phyloP scores from a whole-genome alignment of 352 stramenopile genomes.

The Globisporangium middletonii region DNA sequence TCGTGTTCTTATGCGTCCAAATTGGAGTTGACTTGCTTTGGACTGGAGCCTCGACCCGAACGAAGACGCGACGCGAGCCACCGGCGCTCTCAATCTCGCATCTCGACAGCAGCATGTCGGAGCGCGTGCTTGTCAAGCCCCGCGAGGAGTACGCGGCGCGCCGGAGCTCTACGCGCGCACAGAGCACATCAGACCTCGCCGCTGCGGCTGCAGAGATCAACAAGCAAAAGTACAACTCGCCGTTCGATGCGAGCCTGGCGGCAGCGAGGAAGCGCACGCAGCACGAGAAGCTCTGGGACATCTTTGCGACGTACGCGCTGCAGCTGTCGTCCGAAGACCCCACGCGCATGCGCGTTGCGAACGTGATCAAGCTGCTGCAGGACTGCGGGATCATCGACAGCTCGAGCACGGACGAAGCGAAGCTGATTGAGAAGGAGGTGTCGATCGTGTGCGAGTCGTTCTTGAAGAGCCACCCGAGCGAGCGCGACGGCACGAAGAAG shows the following conservation, averaged over 20 bases:
- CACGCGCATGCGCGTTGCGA: slow-evolving; percentile 58
- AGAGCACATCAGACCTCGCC: slow-evolving; percentile 1
- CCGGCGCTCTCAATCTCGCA: too few relatives aligned
- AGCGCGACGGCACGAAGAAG: slow-evolving; percentile 57
- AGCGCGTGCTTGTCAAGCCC: slow-evolving; percentile 6
- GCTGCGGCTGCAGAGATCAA: slow-evolving; percentile 11
- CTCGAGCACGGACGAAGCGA: slow-evolving; percentile 40
- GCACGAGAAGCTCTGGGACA: slow-evolving; percentile 73
- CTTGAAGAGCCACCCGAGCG: slow-evolving; percentile 46
- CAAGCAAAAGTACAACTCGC: slow-evolving; percentile 47
- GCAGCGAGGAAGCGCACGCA: slow-evolving; percentile 45
- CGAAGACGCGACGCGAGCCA: too few relatives aligned
- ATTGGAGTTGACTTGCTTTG: too few relatives aligned
- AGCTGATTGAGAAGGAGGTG: slow-evolving; percentile 69
- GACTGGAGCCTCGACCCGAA: too few relatives aligned
- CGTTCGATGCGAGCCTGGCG: slow-evolving; percentile 58
- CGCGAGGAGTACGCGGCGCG: slow-evolving; percentile 7
- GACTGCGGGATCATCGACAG: slow-evolving; percentile 68
- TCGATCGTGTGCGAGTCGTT: slow-evolving; percentile 71
- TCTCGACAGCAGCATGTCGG: slow-evolving; percentile 2
- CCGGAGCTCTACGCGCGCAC: neutral
- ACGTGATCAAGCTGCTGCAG: slow-evolving; percentile 69
- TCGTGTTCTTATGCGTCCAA: too few relatives aligned
- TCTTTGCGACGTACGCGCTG: slow-evolving; percentile 71
- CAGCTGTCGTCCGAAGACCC: slow-evolving; percentile 76